Evolutionary conservation across 2,329 filamentous ascomycete genomes (phyloP), one percentile per base, ranked within the genome.

Genomic region (Graphilbum ipis-grandicollis): DNA sequence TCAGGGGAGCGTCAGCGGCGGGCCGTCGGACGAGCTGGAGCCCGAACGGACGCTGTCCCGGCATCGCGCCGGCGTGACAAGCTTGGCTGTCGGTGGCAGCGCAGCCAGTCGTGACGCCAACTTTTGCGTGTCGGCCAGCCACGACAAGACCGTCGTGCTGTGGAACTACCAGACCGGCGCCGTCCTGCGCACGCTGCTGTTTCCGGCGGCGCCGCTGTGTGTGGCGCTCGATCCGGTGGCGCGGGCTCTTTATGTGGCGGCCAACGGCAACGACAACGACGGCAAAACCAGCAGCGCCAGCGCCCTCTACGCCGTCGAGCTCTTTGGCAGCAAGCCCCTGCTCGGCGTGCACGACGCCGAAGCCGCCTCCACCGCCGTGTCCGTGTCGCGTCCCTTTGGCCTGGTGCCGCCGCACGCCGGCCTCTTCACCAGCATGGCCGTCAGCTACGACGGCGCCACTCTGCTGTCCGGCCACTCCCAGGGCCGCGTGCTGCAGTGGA

Each of bases 111-210:
- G 59, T 14, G 71, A 75, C 48, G 79, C 79, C 40, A 88, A 82
- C 53, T 75, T 96, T 42, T 86, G 80, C 41, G 68, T 94, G 17
- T 92, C 88, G 3, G 73, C 77, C 7, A 83, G 83, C 45, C 75
- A 72, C 47, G 90, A 96, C 58, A 86, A 82, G 56, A 90, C 83
- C 8, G 83, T 83, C 47, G 77, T 93, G 48, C 66, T 93, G 41
- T 98, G 90, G 90, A 86, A 96, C 57, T 92, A 92, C 52, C 73
- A 76, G 43, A 81, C 74, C 1, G 83, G 83, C 29, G 70, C 73
- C 41, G 64, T 79, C 10, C 60, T 96, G 39, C 74, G 86, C 31
- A 96, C 85, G 4, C 74, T 92, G 44, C 66, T 96, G 30, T 72
- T 96, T 39, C 73, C 81, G 2, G 65, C 68, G n/a, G 62, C 68